phyloP scores from a whole-genome alignment of 257 asterid genomes.

The Dorcoceras hygrometricum region DNA sequence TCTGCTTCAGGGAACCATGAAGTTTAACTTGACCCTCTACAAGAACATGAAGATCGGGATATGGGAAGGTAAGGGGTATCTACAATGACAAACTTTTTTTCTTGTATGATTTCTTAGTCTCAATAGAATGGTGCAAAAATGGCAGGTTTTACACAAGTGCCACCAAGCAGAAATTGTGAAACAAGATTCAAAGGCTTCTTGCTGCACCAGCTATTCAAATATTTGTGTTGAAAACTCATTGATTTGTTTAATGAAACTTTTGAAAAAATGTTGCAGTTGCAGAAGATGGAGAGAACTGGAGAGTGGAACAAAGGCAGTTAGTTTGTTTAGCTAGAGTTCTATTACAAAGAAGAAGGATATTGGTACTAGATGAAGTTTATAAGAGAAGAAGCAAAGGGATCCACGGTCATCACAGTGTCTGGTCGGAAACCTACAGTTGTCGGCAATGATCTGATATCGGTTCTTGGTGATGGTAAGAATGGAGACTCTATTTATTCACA shows the following conservation, averaged over 20 bases:
- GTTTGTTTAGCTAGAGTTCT: constrained; percentile 66
- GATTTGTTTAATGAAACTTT: background rate
- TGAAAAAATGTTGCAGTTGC: constrained; percentile 43
- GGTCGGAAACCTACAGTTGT: too few species aligned
- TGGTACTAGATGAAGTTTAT: constrained; percentile 75
- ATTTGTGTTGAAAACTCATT: background rate
- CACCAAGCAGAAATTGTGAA: constrained; percentile 54
- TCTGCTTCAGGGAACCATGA: constrained; percentile 73
- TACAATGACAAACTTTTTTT: background rate
- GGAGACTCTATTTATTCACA: background rate
- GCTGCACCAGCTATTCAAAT: constrained; percentile 49
- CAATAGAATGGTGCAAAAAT: background rate
- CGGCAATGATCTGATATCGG: constrained; percentile 73
- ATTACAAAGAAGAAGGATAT: constrained; percentile 54
- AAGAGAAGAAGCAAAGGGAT: constrained; percentile 59
- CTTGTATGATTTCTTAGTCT: background rate
- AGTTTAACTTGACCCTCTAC: constrained; percentile 72
- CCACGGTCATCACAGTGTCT: constrained; percentile 79
- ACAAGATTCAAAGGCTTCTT: constrained; percentile 63
- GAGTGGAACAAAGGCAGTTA: constrained; percentile 75
- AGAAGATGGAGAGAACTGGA: constrained; percentile 89
- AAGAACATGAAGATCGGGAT: constrained; percentile 62
- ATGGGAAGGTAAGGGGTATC: constrained; percentile 58
- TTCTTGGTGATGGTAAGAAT: constrained; percentile 67
- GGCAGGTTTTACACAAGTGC: constrained; percentile 69